Base-by-base conservation (phyloP, 352 stramenopile species). In the Phytophthora quininea region DNA sequence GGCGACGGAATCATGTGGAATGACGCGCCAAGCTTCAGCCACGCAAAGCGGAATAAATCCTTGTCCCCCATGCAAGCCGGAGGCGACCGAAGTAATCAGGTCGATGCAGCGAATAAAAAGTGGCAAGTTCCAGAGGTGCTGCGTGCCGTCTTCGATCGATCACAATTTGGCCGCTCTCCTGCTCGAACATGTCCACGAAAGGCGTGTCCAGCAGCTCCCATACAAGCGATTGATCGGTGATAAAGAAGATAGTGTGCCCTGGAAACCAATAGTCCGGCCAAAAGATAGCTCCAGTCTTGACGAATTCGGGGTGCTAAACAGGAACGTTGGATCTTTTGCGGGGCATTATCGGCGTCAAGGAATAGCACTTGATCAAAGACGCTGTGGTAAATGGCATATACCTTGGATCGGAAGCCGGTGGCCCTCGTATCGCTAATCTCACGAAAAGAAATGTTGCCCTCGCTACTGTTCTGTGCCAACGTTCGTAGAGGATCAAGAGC, bases 191-290 rank as follows among this genome's bases (percentile, higher is more conserved):
- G 64, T 90, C 75, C 57, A 89, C 67, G 11, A 82, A 82, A 2
- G 67, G 38, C 33, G 85, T 72, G 49, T 83, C 76, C 5, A 91
- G 49, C 29, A 87, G 65, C 64, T 86, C 47, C 82, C 82, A 91
- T 19, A 91, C 48, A n/a, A 91, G 63, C 15, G 76, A 88, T 9
- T 72, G 53, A 40, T 59, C 19, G 38, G 88, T 73, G 52, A 91
- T 77, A 40, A 77, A 77, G 56, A 90, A 91, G 32, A 89, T 85
- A 27, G 82, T 88, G 64, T 84, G 73, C 24, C 66, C 40, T 5
- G 82, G 84, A 49, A 90, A 80, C 76, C 73, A 90, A 52, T 88
- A 90, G 50, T 91, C 85, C 2, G 85, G 82, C 84, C 84, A 94
- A 50, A 92, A 92, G 1, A 92, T 29, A 9, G 86, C 79, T 7